Base-by-base conservation (phyloP, 2,329 filamentous ascomycete genomes). In the Aspergillus niger region DNA sequence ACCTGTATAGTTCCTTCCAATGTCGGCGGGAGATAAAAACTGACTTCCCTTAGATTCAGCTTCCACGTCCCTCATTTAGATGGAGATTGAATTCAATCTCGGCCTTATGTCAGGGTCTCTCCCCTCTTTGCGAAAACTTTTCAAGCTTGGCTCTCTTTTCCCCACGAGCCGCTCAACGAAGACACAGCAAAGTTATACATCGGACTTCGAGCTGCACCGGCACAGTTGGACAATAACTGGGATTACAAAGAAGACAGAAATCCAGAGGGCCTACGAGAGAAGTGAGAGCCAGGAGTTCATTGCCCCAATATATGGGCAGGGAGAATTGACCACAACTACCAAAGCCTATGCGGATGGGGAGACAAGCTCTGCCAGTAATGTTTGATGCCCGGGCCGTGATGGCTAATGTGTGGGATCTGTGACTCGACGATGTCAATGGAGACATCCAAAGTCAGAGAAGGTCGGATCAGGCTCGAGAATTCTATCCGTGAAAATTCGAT, bases 11-110 rank as follows among this genome's bases (percentile, higher is more conserved):
- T 32, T 24, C 11, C n/a, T 11, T 5, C 10, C 5, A 26, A 7
- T 8, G 3, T 36, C 10, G 32, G 11, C 32, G 13, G 32, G 5
- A 22, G 11, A 22, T 5, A n/a, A 30, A 13, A 32, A 6, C 32
- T 36, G 32, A 36, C 11, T 36, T 26, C 1, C 1, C 3, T 17
- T 38, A 60, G 58, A 60, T 30, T 60, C 58, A 8, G 53, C 58
- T 5, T 49, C 58, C 15, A 56, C 30, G 6, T 60, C 58, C n/a
- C 53, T 60, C 8, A 57, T 60, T 20, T 60, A 53, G 58, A 60
- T 60, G 58, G 58, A 57, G 36, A 48, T 60, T 26, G 58, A 60
- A 28, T 60, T 60, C 58, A 60, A 60, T 10, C 55, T 60, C 7
- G 58, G 58, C n/a, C 53, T 60, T 2, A 48, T 60, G 26, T 49